Evolutionary conservation across 2,329 filamentous ascomycete genomes (phyloP), one percentile per base, ranked within the genome.

Genomic region (Ophiostoma angusticollis): DNA sequence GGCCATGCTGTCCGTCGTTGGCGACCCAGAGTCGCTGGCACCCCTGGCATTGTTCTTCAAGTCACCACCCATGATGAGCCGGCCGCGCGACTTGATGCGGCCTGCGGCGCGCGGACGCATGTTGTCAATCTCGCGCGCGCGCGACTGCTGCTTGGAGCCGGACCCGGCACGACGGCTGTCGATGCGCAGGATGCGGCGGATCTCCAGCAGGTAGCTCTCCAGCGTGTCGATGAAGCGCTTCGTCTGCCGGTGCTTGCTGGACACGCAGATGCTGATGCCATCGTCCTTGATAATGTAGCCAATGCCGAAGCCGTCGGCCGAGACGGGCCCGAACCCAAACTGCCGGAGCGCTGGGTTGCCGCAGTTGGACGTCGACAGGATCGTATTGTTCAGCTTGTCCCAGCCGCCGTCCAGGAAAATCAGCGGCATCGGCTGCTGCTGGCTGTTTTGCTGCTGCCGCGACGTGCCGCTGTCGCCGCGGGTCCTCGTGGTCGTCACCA

Each of bases 241-340:
- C 0, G 91, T 98, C 62, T 98, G 91, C 29, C 91, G 68, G 58
- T 98, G 91, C 61, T 95, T 95, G 53, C 82, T 91, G 12, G 80
- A 83, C 1, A 87, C 86, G 58, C 91, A 96, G 45, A 98, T 89
- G 33, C 80, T 85, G 44, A 96, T 83, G 35, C 76, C 73, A 37
- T 91, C 84, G 49, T 93, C 85, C 61, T 98, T 98, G 71, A 98
- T 95, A 53, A 98, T 96, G 63, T 98, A 98, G 3, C 91, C 91
- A 40, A 98, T 95, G 22, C 91, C 91, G 54, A 96, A 96, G 0
- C 91, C 91, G 48, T 95, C 86, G 2, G 79, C 89, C 0, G 84
- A 89, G 0, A 89, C 93, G 2, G 91, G 91, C 0, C 91, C 91
- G 55, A 98, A 98, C 4, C 91, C 91, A 52, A 98, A 98, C 52